These are phyloP conservation scores for Tolypocladium tundrense DNA, from an alignment of 2,329 filamentous ascomycete genomes.

Conservation along the genomic window DNA sequence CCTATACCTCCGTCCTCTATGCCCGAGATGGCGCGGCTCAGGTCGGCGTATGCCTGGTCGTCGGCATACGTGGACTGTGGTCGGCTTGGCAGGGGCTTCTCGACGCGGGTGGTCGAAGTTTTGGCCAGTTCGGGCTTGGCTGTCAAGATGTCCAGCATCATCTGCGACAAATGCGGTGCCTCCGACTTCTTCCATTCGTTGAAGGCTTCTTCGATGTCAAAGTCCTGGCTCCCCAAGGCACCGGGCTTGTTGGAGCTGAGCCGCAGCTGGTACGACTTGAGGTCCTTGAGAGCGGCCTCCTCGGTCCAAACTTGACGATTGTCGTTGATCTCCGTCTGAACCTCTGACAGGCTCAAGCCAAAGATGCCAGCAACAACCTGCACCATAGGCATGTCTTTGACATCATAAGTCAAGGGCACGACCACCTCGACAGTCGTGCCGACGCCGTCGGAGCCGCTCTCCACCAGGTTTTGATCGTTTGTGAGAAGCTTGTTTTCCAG, in stretches of 20 bases:
- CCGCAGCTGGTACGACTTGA: constrained; percentile 88
- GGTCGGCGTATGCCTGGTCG: constrained; percentile 42
- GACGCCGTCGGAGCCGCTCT: constrained; percentile 19
- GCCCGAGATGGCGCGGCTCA: constrained; percentile 40
- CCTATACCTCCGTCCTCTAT: constrained; percentile 30
- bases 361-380: constrained; percentile 82
- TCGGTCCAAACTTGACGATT: constrained; percentile 80
- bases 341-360: constrained; percentile 64
- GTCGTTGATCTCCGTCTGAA: constrained; percentile 79
- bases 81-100: constrained; percentile 45
- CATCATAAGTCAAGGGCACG: constrained; percentile 76
- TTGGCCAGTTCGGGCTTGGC: constrained; percentile 79
- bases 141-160: constrained; percentile 86
- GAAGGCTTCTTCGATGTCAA: constrained; percentile 81
- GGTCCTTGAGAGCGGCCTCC: constrained; percentile 77
- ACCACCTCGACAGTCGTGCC: constrained; percentile 63
- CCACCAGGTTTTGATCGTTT: constrained; percentile 76
- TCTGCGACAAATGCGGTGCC: constrained; percentile 73
- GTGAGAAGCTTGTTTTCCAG: constrained; percentile 90
- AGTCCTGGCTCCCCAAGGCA: constrained; percentile 74
- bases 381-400: constrained; percentile 95
- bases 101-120: constrained; percentile 49
- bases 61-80: constrained; percentile 34
- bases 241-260: constrained; percentile 70
- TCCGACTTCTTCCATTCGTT: constrained; percentile 89